phyloP scores from a whole-genome alignment of 2,329 filamentous ascomycete species.

The Calonectria naviculata region DNA sequence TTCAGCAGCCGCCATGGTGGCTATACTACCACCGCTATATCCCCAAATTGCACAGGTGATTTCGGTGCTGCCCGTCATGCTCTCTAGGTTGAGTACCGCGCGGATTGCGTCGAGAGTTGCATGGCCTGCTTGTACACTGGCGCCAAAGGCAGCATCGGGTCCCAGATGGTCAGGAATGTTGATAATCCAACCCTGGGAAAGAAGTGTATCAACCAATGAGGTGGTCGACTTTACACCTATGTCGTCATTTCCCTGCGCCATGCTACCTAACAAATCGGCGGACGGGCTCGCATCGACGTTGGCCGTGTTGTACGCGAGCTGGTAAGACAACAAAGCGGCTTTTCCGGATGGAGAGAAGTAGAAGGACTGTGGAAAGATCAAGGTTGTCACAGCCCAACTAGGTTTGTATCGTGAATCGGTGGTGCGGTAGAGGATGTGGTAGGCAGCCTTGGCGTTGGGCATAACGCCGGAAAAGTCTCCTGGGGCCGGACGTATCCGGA shows the following conservation, averaged over 20 bases:
- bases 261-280: conserved; percentile 10
- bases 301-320: conserved; percentile 33
- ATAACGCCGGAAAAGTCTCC: conserved; percentile 29
- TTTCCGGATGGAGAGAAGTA: conserved; percentile 18
- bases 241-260: conserved; percentile 19
- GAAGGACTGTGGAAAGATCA: conserved; percentile 42
- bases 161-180: conserved; percentile 56
- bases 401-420: conserved; percentile 47
- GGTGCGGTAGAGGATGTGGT: conserved; percentile 52
- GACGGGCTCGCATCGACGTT: conserved; percentile 35
- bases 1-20: conserved; percentile 28
- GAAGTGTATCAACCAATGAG: conserved; percentile 13
- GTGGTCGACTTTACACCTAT: conserved; percentile 26
- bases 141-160: conserved; percentile 53
- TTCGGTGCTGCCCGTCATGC: background rate
- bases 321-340: conserved; percentile 27
- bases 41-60: conserved; percentile 28
- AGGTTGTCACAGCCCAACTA: conserved; percentile 52
- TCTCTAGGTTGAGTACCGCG: conserved; percentile 43
- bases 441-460: conserved; percentile 28
- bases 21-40: conserved; percentile 36
- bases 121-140: conserved; percentile 51
- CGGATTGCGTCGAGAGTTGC: conserved; percentile 54
- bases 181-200: conserved; percentile 27
- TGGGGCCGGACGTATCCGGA: conserved; percentile 25